Evolutionary conservation across 2,329 filamentous ascomycete genomes (phyloP).

Genomic region (Aspergillus tanneri): DNA sequence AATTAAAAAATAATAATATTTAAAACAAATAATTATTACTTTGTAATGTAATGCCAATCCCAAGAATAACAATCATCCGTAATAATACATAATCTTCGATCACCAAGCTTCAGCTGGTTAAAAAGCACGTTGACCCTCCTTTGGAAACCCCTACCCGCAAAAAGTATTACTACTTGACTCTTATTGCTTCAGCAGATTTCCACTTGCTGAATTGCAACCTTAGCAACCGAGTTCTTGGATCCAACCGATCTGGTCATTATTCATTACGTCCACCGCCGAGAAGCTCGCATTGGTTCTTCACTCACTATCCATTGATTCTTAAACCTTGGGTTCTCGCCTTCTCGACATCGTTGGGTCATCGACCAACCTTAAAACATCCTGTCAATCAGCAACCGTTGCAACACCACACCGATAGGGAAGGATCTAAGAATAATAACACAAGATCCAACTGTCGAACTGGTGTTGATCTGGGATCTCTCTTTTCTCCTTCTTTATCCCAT

Average conservation of each 20-base stretch:
- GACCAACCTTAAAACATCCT: not conserved
- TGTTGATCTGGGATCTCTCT: not conserved
- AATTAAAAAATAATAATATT: constrained; percentile 2
- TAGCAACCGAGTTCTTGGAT: constrained; percentile 1
- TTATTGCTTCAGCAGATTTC: not conserved
- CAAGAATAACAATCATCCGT: constrained; percentile 6
- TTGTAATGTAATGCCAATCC: no score
- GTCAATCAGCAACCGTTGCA: constrained; percentile 4
- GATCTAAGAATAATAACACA: no score
- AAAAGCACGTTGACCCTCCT: not conserved
- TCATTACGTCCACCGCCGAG: constrained; percentile 11
- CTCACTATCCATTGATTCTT: not conserved
- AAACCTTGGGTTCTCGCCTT: constrained; percentile 3
- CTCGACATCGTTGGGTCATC: constrained; percentile 10
- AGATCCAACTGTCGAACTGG: no score
- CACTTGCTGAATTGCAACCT: constrained; percentile 4
- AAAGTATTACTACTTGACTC: not conserved
- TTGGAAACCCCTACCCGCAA: no score
- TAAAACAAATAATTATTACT: no score
- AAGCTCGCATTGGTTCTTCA: constrained; percentile 1
- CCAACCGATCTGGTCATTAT: constrained; percentile 4
- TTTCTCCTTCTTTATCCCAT: not conserved
- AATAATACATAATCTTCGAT: not conserved
- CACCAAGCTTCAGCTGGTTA: not conserved
- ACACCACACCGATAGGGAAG: constrained; percentile 1